Evolutionary conservation across 306 rosid species (phyloP).

Genomic region (Glycine soja): DNA sequence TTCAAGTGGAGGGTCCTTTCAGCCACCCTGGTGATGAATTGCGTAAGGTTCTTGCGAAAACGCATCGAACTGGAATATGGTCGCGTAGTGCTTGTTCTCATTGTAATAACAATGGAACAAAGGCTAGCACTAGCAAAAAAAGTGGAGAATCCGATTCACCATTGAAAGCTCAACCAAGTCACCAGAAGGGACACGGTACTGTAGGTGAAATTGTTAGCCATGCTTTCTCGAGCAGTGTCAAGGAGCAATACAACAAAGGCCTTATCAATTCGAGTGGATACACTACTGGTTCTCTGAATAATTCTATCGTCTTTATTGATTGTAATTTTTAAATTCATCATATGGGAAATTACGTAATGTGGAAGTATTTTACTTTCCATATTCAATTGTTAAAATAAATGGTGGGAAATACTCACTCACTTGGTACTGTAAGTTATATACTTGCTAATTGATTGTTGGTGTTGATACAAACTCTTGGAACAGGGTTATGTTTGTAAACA

Average conservation of each 20-base stretch:
- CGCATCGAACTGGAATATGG: slow-evolving; percentile 22
- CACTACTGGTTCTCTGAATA: slow-evolving; percentile 42
- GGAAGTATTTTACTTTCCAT: neutral
- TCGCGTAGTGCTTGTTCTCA: slow-evolving; percentile 44
- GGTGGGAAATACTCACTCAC: neutral
- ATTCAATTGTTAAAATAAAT: neutral
- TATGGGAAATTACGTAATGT: slow-evolving; percentile 3
- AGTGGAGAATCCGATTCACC: slow-evolving; percentile 7
- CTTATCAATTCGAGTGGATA: slow-evolving; percentile 47
- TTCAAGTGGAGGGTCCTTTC: slow-evolving; percentile 43
- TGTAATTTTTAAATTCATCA: slow-evolving; percentile 29
- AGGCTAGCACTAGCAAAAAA: neutral
- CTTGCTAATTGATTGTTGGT: neutral
- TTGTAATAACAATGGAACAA: neutral
- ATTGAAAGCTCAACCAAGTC: slow-evolving; percentile 14
- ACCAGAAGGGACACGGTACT: neutral
- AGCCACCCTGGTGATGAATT: slow-evolving; percentile 39
- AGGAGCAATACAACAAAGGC: slow-evolving; percentile 36
- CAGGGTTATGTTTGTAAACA: neutral
- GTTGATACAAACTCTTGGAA: neutral
- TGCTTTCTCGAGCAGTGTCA: slow-evolving; percentile 21
- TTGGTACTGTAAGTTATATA: neutral
- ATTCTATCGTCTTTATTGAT: slow-evolving; percentile 39
- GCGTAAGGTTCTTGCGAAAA: slow-evolving; percentile 34
- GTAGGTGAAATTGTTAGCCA: slow-evolving; percentile 7